Base-by-base conservation (phyloP, 2,329 filamentous ascomycete species). In the Curvularia lunata region DNA sequence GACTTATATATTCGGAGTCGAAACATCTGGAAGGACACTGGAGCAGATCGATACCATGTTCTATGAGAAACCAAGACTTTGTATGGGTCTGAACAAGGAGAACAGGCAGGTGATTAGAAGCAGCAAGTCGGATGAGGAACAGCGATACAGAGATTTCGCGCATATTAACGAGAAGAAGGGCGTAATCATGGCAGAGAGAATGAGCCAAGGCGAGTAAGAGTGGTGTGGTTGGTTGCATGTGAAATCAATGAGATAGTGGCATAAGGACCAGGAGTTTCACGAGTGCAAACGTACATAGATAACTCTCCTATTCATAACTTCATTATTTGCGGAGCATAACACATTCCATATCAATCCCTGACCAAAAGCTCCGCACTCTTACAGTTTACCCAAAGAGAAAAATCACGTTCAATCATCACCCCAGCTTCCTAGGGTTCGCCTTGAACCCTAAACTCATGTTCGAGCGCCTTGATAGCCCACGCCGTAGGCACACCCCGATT, bases 1-100 rank as follows among this genome's bases (percentile, higher is more conserved):
- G 12, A 77, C 82, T 6, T 83, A 79, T 63, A 62, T 72, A 52
- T 71, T 67, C 27, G 65, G 66, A 12, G 65, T 69, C 0, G 70
- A 72, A 55, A 72, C 69, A 2, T 69, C 64, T 13, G 68, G 69
- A 9, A 48, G 67, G 2, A 62, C 61, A 9, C 58, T 72, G 2
- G 70, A 71, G 56, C 59, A 71, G 52, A 71, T 72, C 34, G 69
- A 72, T 37, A 40, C 61, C 10, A 69, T 74, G 67, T 75, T 76
- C 61, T 69, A 64, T 27, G 68, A 76, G 40, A 62, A 70, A 27
- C 72, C 72, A 8, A 64, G 73, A 18, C 34, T 69, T 0, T 65
- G 67, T 13, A 75, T 76, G 72, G 73, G 74, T 1, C 49, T 75
- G 46, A 69, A 74, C 42, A 61, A 64, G 54, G 68, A 72, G 30